phyloP scores from a whole-genome alignment of 2,329 filamentous ascomycete species.

The Neonectria hederae region DNA sequence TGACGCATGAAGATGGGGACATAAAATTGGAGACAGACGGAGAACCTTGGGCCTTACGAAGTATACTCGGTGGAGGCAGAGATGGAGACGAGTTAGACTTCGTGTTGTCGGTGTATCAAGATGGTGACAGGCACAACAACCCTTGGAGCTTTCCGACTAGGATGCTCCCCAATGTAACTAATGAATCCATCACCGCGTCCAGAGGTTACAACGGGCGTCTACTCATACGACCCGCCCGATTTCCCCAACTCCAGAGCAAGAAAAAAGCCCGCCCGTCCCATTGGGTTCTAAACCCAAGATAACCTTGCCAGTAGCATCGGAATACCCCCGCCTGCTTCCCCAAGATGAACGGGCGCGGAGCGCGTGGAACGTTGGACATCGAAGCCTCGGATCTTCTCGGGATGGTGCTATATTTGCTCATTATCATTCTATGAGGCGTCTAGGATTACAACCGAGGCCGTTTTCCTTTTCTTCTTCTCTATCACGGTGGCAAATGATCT shows the following conservation, averaged over 20 bases:
- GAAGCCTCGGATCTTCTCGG: constrained; percentile 28
- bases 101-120: too few relatives aligned
- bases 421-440: constrained; percentile 9
- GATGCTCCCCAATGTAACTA: background rate
- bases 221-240: background rate
- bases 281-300: background rate
- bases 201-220: background rate
- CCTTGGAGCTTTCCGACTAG: background rate
- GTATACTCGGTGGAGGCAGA: background rate
- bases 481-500: background rate
- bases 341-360: background rate
- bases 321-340: background rate
- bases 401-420: constrained; percentile 2
- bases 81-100: background rate
- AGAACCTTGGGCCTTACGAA: background rate
- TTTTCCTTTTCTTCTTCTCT: background rate
- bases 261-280: background rate
- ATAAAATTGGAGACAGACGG: background rate
- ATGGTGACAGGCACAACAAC: too few relatives aligned
- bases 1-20: background rate
- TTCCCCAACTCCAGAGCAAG: background rate
- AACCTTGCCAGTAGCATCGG: background rate
- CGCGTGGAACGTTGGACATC: background rate
- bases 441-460: background rate
- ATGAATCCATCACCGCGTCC: background rate